A percentile compares a stretch with the other conserved stretches of the same genome.
Conservation (phyloP, 495 filamentous ascomycete species). For the Lichenothelia convexa region DNA sequence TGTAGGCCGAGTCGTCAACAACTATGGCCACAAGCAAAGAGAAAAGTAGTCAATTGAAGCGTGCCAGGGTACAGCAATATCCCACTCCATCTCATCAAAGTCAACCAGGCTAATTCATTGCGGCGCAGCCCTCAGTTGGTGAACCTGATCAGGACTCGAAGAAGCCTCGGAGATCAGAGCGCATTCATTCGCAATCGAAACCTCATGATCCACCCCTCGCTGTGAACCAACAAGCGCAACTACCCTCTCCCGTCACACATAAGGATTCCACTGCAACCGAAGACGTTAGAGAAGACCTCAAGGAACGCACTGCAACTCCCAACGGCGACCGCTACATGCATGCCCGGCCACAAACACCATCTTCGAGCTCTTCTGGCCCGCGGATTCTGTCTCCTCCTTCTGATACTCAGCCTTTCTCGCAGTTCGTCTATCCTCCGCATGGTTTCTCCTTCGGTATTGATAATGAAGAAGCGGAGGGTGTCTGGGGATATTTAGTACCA, state of each 20-base stretch:
- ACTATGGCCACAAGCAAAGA: too few species aligned
- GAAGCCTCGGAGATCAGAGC: slow-evolving; percentile 48
- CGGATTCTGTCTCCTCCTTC: slow-evolving; percentile 47
- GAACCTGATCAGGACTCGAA: slow-evolving; percentile 27
- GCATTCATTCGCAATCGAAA: slow-evolving; percentile 30
- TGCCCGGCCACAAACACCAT: slow-evolving; percentile 29
- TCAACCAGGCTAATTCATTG: slow-evolving; percentile 3
- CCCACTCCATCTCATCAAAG: not conserved
- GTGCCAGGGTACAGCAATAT: slow-evolving; percentile 12
- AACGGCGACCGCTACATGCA: slow-evolving; percentile 30
- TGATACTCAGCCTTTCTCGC: slow-evolving; percentile 53
- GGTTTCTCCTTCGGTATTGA: slow-evolving; percentile 62
- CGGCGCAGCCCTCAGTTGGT: slow-evolving; percentile 13
- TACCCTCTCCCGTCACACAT: slow-evolving; percentile 72
- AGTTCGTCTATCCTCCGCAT: slow-evolving; percentile 59
- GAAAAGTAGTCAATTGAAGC: slow-evolving; percentile 22
- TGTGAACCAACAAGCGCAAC: slow-evolving; percentile 40
- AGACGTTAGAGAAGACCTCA: slow-evolving; percentile 27
- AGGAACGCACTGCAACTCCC: slow-evolving; percentile 55
- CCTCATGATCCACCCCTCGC: slow-evolving; percentile 23
- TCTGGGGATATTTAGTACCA: slow-evolving; percentile 90
- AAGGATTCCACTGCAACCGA: slow-evolving; percentile 39
- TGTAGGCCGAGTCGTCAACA: too few species aligned
- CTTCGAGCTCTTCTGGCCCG: slow-evolving; percentile 34
- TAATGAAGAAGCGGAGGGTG: slow-evolving; percentile 73